Percentiles rank a stretch among this genome's conserved stretches.
Evolutionary conservation across 805 yeast genomes (phyloP).

Genomic region (Sungouiozyma intestinalis): DNA sequence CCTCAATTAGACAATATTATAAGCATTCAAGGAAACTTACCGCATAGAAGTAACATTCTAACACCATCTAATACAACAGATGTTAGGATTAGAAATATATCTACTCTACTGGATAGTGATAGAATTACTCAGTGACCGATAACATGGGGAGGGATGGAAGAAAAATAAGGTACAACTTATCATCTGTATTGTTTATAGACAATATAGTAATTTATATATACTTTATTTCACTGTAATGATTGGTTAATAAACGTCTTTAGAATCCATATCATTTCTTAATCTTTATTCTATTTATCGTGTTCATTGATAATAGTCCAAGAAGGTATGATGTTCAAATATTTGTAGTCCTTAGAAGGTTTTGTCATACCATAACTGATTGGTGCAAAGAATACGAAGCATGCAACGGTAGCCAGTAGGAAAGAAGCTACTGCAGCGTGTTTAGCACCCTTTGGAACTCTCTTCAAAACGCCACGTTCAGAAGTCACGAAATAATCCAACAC

Average conservation of each 20-base stretch:
- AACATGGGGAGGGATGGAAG: background rate
- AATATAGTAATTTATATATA: too few relatives aligned
- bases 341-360: slow-evolving; percentile 34
- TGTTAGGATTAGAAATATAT: slow-evolving; percentile 13
- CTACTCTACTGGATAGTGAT: slow-evolving; percentile 24
- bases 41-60: slow-evolving; percentile 14
- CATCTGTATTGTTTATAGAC: background rate
- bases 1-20: slow-evolving; percentile 20
- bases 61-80: slow-evolving; percentile 28
- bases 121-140: slow-evolving; percentile 25
- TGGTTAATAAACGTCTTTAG: background rate
- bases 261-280: background rate
- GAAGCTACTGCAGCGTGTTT: slow-evolving; percentile 33
- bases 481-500: slow-evolving; percentile 38
- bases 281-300: background rate
- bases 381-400: slow-evolving; percentile 48
- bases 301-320: slow-evolving; percentile 35
- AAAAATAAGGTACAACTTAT: background rate
- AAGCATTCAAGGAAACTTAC: slow-evolving; percentile 26
- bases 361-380: slow-evolving; percentile 63
- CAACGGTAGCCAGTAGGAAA: slow-evolving; percentile 36
- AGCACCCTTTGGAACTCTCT: slow-evolving; percentile 11
- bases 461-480: slow-evolving; percentile 2
- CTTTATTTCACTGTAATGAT: background rate
- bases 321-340: slow-evolving; percentile 38